Evolutionary conservation across 805 yeast species (phyloP).

Genomic region (Lipomyces sp.): DNA sequence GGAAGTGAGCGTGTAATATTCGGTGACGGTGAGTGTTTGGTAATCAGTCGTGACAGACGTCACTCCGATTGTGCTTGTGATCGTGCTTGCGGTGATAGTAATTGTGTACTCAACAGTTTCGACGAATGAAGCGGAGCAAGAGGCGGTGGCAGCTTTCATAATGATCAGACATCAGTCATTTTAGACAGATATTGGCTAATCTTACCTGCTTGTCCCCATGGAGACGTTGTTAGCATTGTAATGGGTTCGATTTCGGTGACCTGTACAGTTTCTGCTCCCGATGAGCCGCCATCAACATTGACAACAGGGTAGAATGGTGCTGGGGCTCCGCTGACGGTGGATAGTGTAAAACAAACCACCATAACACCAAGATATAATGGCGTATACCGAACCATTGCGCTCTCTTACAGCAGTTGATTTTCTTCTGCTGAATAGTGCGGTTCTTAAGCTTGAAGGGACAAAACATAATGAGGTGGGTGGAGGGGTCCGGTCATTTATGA

Average conservation of each 20-base stretch:
- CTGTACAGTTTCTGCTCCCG: conserved; percentile 9
- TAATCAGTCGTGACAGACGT: conserved; percentile 2
- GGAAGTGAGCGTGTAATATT: not conserved
- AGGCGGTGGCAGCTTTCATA: conserved; percentile 1
- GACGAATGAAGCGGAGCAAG: conserved; percentile 7
- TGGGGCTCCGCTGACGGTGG: not conserved
- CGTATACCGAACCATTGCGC: conserved; percentile 6
- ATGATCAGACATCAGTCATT: not conserved
- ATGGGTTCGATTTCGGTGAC: not conserved
- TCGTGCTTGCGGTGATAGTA: conserved; percentile 14
- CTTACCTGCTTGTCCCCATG: not conserved
- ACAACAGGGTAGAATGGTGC: conserved; percentile 25
- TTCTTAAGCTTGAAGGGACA: not conserved
- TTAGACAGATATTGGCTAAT: not conserved
- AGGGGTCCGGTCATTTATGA: not conserved
- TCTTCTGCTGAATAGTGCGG: not conserved
- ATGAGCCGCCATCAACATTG: conserved; percentile 24
- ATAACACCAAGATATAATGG: not conserved
- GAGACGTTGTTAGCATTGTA: not conserved
- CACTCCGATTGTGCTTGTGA: conserved; percentile 11
- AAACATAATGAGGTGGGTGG: not conserved
- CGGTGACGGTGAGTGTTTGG: conserved; percentile 4
- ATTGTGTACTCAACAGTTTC: conserved; percentile 10
- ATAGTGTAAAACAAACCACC: not conserved
- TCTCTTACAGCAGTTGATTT: not conserved